Base-by-base conservation (phyloP, 495 filamentous ascomycete species). In the Penicillium samsonianum region DNA sequence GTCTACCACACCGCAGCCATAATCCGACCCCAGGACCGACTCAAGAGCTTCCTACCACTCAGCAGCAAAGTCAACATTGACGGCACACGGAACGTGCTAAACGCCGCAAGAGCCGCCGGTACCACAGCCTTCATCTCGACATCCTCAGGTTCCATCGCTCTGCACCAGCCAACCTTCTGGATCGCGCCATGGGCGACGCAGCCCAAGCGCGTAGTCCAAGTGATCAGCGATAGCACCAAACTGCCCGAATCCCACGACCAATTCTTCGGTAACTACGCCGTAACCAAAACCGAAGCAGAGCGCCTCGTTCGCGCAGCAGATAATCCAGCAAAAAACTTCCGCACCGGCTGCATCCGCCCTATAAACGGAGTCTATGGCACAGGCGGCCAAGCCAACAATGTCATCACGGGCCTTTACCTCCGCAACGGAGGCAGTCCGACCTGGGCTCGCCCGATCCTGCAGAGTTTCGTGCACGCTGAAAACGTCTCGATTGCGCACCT, bases 331-430 rank as follows among this genome's bases (percentile, higher is more conserved):
- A 57, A 58, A 3, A 68, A 67, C 7, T 83, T 86, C 63, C 78
- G 82, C 9, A 86, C 83, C 0, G 82, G 83, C 7, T 71, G 76
- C 47, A 78, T 86, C 60, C 75, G 83, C 3, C 83, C 83, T 4
- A 73, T 78, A 22, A 85, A 85, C 61, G 80, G 78, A 14, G 79
- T 86, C 53, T 85, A 85, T 50, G 83, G 83, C 14, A 76, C 83
- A 50, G 81, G 81, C 2, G 80, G 69, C 6, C 79, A 83, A 59
- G 75, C 76, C 30, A 80, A 64, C 46, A 58, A 52, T 23, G 64
- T 78, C 1, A 64, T 86, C 26, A 78, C 76, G 0, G 80, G 44
- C 57, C 68, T 61, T 53, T 79, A 69, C 60, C 63, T 68, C 23
- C 57, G 62, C 19, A 56, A 33, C 8, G 67, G 70, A 8, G 68